phyloP scores from a whole-genome alignment of 2,329 filamentous ascomycete genomes.

The Fusarium buxicola region DNA sequence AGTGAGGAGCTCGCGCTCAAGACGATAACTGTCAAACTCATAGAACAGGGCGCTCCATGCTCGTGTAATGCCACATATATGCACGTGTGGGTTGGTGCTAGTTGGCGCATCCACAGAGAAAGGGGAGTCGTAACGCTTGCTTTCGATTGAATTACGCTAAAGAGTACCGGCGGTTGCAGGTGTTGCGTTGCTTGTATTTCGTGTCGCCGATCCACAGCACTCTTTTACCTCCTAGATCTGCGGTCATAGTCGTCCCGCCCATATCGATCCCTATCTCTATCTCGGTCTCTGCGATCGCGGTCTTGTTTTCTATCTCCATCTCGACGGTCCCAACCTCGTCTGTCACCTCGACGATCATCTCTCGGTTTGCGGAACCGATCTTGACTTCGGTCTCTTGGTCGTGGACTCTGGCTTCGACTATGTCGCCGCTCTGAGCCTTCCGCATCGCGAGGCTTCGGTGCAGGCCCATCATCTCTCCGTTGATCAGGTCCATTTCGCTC shows the following conservation, averaged over 20 bases:
- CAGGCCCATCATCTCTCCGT: constrained; percentile 30
- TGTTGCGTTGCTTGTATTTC: constrained; percentile 28
- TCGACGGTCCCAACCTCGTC: constrained; percentile 44
- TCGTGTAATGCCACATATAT: constrained; percentile 35
- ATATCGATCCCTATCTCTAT: constrained; percentile 35
- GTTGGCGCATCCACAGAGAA: constrained; percentile 23
- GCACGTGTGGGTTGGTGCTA: constrained; percentile 30
- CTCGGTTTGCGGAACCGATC: constrained; percentile 42
- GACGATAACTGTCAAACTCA: constrained; percentile 30
- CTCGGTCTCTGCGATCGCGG: constrained; percentile 43
- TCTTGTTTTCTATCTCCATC: constrained; percentile 43
- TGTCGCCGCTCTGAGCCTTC: constrained; percentile 14
- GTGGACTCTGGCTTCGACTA: constrained; percentile 38
- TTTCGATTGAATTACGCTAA: constrained; percentile 22
- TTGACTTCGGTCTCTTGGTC: constrained; percentile 42
- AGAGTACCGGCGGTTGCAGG: constrained; percentile 18
- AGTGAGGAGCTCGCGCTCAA: constrained; percentile 7
- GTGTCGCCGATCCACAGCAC: constrained; percentile 24
- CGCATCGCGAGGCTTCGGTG: constrained; percentile 14
- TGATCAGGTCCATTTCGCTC: constrained; percentile 53
- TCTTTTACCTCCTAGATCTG: constrained; percentile 38
- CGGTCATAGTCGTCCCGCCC: constrained; percentile 39
- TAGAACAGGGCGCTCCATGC: constrained; percentile 29
- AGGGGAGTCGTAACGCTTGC: constrained; percentile 27
- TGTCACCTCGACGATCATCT: constrained; percentile 43